phyloP scores from a whole-genome alignment of 2,329 filamentous ascomycete genomes.

The Pseudocercospora eumusae region DNA sequence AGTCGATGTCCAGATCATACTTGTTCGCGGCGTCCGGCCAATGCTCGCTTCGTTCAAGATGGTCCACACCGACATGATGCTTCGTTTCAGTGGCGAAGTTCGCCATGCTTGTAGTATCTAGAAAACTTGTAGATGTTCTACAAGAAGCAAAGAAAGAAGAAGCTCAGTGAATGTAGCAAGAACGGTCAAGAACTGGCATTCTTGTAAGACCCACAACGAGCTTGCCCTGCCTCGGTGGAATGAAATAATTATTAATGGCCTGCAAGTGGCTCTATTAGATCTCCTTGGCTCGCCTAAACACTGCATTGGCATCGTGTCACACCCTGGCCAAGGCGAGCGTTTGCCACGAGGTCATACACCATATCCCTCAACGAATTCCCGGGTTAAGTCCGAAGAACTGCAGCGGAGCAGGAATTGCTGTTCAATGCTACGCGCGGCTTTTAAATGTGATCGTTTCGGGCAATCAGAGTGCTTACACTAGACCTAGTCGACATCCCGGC shows the following conservation, averaged over 20 bases:
- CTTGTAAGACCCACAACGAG: conserved; percentile 3
- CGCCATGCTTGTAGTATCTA: neutral
- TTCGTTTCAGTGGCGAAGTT: neutral
- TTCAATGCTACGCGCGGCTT: no score
- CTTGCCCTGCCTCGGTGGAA: neutral
- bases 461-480: no score
- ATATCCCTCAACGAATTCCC: no score
- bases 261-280: neutral
- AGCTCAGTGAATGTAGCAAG: neutral
- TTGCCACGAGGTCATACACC: neutral
- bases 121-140: neutral
- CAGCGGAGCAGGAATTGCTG: no score
- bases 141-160: neutral
- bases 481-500: no score
- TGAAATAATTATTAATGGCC: no score
- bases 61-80: conserved; percentile 11
- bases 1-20: conserved; percentile 22
- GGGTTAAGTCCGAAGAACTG: no score
- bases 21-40: conserved; percentile 12
- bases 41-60: conserved; percentile 14
- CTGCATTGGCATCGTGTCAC: conserved; percentile 4
- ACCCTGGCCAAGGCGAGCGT: neutral
- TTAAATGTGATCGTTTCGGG: no score
- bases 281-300: neutral
- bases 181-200: neutral